Evolutionary conservation across 2,329 filamentous ascomycete species (phyloP), one percentile per base, ranked within the genome.

Genomic region (Neofusicoccum sp.): DNA sequence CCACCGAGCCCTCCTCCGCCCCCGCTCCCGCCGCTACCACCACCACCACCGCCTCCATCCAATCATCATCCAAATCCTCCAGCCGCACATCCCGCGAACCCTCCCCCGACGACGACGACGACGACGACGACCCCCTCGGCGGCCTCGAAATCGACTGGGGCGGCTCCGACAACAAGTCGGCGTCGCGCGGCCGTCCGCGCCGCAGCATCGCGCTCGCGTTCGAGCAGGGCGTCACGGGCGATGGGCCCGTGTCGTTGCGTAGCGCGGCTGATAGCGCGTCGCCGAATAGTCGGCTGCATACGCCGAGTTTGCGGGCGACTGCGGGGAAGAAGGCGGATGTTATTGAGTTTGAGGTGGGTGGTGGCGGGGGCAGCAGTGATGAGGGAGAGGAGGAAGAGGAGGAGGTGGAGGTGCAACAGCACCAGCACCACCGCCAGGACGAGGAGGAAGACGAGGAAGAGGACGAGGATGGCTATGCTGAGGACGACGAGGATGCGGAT

Each of bases 171-270:
- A 61, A 56, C n/a, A n/a, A n/a, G 51, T 43, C 51, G n/a, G 51
- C 30, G 16, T 34, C 36, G 36, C 28, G 66, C 68, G 31, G 38
- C 38, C 41, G 65, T 63, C 43, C 62, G 60, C 31, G 65, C 67
- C 14, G 63, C 72, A 48, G 66, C 63, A 49, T 68, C 44, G 59
- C 66, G 16, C 66, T 71, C 0, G 69, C 68, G 41, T 60, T 73
- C 56, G 61, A 68, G 51, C 63, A 70, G 61, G 59, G 68, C 28
- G 64, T 75, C 1, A 71, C 72, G 0, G 68, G 67, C 24, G 68
- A 69, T 28, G 77, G 77, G 3, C 78, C 78, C 2, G 78, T 79
- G 45, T 76, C 72, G 14, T 69, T 80, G 38, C 74, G 73, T 14
- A 77, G 74, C 62, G 78, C 76, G 1, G 76, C 77, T 6, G 78